Percentiles rank a stretch among this genome's conserved stretches.
These are phyloP conservation scores for Acacia pycnantha DNA, from an alignment of 331 rosid species.

Conservation along the genomic window DNA sequence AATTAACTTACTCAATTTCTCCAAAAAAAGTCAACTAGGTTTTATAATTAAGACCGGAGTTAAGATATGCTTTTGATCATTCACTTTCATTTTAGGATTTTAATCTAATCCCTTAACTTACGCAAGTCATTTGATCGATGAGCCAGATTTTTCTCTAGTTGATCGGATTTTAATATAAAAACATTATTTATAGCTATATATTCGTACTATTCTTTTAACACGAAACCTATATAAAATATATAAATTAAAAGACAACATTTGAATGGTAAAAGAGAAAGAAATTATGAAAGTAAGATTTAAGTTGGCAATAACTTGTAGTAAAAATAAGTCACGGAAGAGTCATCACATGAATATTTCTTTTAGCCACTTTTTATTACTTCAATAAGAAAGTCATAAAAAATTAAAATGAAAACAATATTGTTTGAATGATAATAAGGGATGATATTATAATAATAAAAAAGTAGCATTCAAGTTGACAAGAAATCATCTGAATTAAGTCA, in stretches of 20 bases:
- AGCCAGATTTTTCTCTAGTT: not conserved
- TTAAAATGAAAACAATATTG: not conserved
- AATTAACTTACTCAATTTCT: too few species aligned
- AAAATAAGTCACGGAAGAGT: not conserved
- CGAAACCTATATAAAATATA: not conserved
- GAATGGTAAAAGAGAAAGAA: not conserved
- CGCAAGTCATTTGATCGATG: not conserved
- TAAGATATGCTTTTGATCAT: not conserved
- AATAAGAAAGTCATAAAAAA: not conserved
- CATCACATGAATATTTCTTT: not conserved
- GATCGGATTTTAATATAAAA: not conserved
- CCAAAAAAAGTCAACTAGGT: too few species aligned
- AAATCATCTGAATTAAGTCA: not conserved
- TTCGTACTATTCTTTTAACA: not conserved
- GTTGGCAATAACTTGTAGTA: not conserved
- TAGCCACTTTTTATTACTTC: not conserved
- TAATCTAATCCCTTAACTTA: not conserved
- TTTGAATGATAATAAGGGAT: not conserved
- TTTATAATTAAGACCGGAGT: too few species aligned
- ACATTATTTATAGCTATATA: not conserved
- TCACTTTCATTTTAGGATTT: not conserved
- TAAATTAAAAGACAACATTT: not conserved
- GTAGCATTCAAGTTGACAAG: not conserved
- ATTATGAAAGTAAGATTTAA: not conserved
- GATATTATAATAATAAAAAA: not conserved